Conservation (phyloP, 352 stramenopile species). For the Elongisporangium anandrum region DNA sequence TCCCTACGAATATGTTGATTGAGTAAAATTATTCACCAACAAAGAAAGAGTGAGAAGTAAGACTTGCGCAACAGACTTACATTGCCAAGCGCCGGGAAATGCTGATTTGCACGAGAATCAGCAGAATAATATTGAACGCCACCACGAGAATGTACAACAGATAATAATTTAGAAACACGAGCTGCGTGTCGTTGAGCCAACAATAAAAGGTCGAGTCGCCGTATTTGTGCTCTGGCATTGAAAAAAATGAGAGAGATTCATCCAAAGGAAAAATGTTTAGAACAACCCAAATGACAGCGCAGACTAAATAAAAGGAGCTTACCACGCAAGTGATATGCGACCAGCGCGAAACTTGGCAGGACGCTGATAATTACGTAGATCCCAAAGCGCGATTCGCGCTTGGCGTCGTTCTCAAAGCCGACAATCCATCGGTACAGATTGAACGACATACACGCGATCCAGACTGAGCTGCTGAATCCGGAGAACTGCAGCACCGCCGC, state of each 20-base stretch:
- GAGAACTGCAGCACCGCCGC: constrained; percentile 48
- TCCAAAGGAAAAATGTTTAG: background rate
- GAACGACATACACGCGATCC: constrained; percentile 76
- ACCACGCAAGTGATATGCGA: constrained; percentile 58
- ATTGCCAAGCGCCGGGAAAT: constrained; percentile 59
- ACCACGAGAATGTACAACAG: constrained; percentile 63
- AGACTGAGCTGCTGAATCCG: constrained; percentile 58
- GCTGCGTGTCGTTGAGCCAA: constrained; percentile 60
- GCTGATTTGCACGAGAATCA: constrained; percentile 58
- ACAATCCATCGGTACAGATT: constrained; percentile 83
- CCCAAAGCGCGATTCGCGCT: constrained; percentile 45
- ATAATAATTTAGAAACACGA: constrained; percentile 80
- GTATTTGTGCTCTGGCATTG: constrained; percentile 43
- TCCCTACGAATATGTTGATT: constrained; percentile 21
- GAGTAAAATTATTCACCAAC: background rate
- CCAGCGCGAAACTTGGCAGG: constrained; percentile 38
- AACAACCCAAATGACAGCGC: too few species aligned
- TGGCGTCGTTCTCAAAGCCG: constrained; percentile 63
- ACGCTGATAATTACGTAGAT: constrained; percentile 54
- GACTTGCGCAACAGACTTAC: constrained; percentile 10
- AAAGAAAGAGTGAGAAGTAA: background rate
- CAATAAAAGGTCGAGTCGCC: constrained; percentile 82
- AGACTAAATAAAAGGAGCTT: constrained; percentile 8
- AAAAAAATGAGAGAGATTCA: constrained; percentile 2
- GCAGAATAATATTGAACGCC: constrained; percentile 66